Evolutionary conservation across 805 yeast genomes (phyloP).

Genomic region (Wickerhamiella galacta): DNA sequence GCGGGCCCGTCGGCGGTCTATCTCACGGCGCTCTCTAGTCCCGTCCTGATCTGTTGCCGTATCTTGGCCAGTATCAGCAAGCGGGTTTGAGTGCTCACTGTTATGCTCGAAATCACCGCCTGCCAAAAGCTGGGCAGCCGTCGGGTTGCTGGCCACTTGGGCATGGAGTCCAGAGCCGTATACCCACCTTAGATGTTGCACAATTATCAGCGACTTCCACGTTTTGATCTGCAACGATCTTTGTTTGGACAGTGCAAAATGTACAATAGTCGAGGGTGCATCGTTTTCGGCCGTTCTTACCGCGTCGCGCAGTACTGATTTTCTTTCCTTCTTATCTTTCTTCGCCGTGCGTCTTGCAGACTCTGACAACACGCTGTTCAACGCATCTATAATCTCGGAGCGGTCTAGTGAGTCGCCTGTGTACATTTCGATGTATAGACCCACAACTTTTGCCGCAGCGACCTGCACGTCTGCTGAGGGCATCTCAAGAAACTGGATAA

Average conservation of each 20-base stretch:
- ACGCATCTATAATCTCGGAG: slow-evolving; percentile 26
- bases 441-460: slow-evolving; percentile 40
- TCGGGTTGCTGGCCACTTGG: slow-evolving; percentile 22
- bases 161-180: slow-evolving; percentile 22
- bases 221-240: slow-evolving; percentile 18
- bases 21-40: slow-evolving; percentile 2
- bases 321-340: slow-evolving; percentile 42
- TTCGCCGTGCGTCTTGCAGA: slow-evolving; percentile 44
- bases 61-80: not conserved
- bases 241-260: slow-evolving; percentile 14
- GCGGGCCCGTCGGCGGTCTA: slow-evolving; percentile 7
- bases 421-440: slow-evolving; percentile 36
- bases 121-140: slow-evolving; percentile 1
- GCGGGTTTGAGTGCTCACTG: not conserved
- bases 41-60: slow-evolving; percentile 1
- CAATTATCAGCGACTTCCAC: slow-evolving; percentile 21
- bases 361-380: slow-evolving; percentile 27
- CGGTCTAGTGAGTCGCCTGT: slow-evolving; percentile 27
- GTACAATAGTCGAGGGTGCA: slow-evolving; percentile 10
- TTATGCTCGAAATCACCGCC: slow-evolving; percentile 1
- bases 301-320: slow-evolving; percentile 18
- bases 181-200: slow-evolving; percentile 23
- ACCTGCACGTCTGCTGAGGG: slow-evolving; percentile 34
- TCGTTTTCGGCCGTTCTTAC: slow-evolving; percentile 3
- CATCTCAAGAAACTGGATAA: slow-evolving; percentile 27